Evolutionary conservation across 2,329 filamentous ascomycete species (phyloP).

Genomic region (Fusarium sp.): DNA sequence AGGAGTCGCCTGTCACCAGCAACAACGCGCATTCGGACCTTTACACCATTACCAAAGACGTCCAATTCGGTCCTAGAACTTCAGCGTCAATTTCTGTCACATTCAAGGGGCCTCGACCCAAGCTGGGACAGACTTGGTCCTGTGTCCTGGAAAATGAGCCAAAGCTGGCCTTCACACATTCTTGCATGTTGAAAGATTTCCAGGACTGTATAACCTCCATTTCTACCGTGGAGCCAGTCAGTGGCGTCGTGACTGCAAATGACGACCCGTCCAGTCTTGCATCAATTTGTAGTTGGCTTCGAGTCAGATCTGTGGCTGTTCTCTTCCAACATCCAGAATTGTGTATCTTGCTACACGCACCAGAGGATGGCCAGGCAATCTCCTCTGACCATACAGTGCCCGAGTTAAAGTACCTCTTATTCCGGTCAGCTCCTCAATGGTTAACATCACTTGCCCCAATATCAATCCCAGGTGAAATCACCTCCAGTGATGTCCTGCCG

Average conservation of each 20-base stretch:
- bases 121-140: conserved; percentile 41
- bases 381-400: neutral
- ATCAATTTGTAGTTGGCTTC: conserved; percentile 50
- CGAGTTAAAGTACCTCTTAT: conserved; percentile 53
- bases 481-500: conserved; percentile 24
- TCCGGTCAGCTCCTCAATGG: conserved; percentile 44
- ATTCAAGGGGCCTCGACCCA: conserved; percentile 13
- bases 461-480: conserved; percentile 11
- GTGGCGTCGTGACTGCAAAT: conserved; percentile 35
- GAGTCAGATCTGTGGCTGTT: conserved; percentile 51
- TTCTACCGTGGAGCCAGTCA: conserved; percentile 28
- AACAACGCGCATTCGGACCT: neutral
- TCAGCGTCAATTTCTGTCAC: conserved; percentile 22
- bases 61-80: conserved; percentile 32
- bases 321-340: conserved; percentile 48
- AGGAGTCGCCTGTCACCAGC: neutral
- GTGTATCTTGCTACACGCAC: conserved; percentile 56
- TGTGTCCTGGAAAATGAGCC: conserved; percentile 40
- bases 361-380: conserved; percentile 26
- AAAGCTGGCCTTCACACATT: conserved; percentile 50
- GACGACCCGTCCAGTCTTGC: conserved; percentile 37
- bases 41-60: conserved; percentile 18
- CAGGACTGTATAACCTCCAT: conserved; percentile 15
- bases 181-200: conserved; percentile 51
- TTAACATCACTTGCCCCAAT: conserved; percentile 43